phyloP scores from a whole-genome alignment of 495 filamentous ascomycete genomes.

The Aspergillus panamensis region DNA sequence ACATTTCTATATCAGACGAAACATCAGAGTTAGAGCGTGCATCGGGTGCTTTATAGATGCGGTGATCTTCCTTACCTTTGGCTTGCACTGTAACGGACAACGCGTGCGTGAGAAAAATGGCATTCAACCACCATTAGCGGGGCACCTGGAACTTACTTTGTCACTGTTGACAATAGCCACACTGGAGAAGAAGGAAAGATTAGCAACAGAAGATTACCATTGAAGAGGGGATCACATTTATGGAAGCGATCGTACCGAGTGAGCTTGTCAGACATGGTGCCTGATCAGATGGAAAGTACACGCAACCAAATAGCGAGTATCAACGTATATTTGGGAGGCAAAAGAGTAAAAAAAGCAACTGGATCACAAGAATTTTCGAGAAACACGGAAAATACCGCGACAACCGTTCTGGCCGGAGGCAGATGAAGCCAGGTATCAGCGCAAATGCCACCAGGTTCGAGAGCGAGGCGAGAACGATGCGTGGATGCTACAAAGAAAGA shows the following conservation, averaged over 20 bases:
- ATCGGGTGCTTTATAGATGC: background rate
- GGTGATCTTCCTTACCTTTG: constrained; percentile 62
- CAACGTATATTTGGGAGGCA: background rate
- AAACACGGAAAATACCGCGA: constrained; percentile 16
- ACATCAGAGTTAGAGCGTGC: background rate
- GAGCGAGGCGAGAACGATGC: constrained; percentile 16
- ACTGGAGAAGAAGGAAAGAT: constrained; percentile 46
- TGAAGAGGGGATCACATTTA: background rate
- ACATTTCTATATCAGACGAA: constrained; percentile 69
- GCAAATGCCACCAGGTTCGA: constrained; percentile 16
- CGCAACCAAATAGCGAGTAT: background rate
- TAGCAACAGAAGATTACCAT: background rate
- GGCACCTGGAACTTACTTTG: constrained; percentile 64
- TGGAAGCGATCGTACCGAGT: constrained; percentile 59
- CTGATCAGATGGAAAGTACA: constrained; percentile 13
- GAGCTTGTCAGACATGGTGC: constrained; percentile 78
- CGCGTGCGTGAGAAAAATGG: constrained; percentile 18
- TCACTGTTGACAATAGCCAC: constrained; percentile 96
- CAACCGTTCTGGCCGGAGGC: constrained; percentile 17
- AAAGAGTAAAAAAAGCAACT: constrained; percentile 4
- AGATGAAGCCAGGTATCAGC: constrained; percentile 21
- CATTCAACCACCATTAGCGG: constrained; percentile 25
- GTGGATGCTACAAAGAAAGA: constrained; percentile 22
- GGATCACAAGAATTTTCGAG: constrained; percentile 9
- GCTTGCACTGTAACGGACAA: constrained; percentile 70